These are phyloP conservation scores for Epicoccum sorghinum DNA, from an alignment of 2,329 filamentous ascomycete species.

Conservation along the genomic window DNA sequence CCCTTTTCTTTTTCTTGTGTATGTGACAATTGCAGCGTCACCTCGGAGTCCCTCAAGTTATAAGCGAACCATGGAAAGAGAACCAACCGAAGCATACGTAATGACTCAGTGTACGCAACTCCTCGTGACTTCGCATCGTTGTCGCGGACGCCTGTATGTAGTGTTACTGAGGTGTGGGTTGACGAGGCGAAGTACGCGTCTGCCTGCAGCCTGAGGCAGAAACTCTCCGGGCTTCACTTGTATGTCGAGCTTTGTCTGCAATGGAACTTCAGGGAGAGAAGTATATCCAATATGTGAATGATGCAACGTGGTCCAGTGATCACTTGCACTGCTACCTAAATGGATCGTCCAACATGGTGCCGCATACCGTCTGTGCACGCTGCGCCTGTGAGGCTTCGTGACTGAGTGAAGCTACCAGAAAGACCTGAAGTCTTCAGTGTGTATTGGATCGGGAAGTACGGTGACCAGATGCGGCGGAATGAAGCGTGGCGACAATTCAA, in stretches of 20 bases:
- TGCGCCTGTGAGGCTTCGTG: neutral
- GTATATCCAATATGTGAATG: neutral
- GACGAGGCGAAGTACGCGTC: slow-evolving; percentile 10
- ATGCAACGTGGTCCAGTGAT: neutral
- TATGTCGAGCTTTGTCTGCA: neutral
- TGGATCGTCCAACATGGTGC: neutral
- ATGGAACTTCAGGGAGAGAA: too few species aligned
- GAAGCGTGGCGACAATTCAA: neutral
- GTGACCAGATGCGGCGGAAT: neutral
- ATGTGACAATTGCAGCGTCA: too few species aligned
- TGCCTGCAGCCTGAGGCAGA: slow-evolving; percentile 15
- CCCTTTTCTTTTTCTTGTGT: too few species aligned
- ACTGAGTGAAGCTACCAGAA: neutral
- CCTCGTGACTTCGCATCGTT: slow-evolving; percentile 4
- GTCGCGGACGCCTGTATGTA: neutral
- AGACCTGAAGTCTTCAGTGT: neutral
- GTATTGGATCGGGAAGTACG: too few species aligned
- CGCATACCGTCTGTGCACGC: neutral
- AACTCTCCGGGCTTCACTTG: neutral
- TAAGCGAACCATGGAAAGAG: neutral
- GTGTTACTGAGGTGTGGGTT: neutral
- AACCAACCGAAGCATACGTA: neutral
- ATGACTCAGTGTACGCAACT: slow-evolving; percentile 3
- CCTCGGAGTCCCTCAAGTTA: neutral
- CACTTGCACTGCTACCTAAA: neutral